These are phyloP conservation scores for Luzula sylvatica DNA, from an alignment of 176 grass and related monocot species.

Conservation along the genomic window DNA sequence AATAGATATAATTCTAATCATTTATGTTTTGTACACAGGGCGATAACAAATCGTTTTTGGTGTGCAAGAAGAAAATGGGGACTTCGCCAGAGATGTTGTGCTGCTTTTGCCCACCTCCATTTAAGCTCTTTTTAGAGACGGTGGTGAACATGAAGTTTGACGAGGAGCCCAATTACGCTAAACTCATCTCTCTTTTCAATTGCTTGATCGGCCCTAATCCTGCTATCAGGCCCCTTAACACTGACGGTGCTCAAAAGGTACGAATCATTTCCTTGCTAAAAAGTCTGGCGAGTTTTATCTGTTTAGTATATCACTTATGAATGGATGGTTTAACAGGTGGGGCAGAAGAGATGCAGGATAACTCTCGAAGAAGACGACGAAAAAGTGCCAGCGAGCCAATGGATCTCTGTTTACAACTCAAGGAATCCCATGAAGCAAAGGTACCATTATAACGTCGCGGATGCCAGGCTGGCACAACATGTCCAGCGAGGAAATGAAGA, in stretches of 20 bases:
- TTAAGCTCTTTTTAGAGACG: constrained; percentile 60
- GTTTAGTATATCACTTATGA: not conserved
- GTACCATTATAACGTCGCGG: constrained; percentile 91
- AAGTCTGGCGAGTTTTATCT: not conserved
- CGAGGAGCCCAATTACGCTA: constrained; percentile 81
- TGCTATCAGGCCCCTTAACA: constrained; percentile 70
- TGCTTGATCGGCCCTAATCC: constrained; percentile 65
- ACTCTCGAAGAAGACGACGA: constrained; percentile 43
- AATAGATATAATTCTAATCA: not conserved
- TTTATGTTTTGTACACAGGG: constrained; percentile 34
- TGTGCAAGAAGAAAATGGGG: constrained; percentile 94
- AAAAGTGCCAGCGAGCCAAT: constrained; percentile 56
- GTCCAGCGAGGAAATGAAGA: constrained; percentile 85
- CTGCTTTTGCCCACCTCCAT: constrained; percentile 65
- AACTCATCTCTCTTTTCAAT: constrained; percentile 81
- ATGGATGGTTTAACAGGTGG: constrained; percentile 40
- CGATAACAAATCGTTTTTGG: constrained; percentile 87
- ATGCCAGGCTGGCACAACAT: constrained; percentile 74
- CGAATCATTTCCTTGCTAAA: not conserved
- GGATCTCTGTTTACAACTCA: constrained; percentile 89
- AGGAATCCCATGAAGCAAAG: constrained; percentile 70
- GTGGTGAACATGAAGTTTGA: constrained; percentile 94
- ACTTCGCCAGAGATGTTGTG: constrained; percentile 64
- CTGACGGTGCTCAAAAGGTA: constrained; percentile 77
- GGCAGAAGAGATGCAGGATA: constrained; percentile 69